These are phyloP conservation scores for Ophiostoma triangulosporum DNA, from an alignment of 2,329 filamentous ascomycete genomes.

Conservation along the genomic window DNA sequence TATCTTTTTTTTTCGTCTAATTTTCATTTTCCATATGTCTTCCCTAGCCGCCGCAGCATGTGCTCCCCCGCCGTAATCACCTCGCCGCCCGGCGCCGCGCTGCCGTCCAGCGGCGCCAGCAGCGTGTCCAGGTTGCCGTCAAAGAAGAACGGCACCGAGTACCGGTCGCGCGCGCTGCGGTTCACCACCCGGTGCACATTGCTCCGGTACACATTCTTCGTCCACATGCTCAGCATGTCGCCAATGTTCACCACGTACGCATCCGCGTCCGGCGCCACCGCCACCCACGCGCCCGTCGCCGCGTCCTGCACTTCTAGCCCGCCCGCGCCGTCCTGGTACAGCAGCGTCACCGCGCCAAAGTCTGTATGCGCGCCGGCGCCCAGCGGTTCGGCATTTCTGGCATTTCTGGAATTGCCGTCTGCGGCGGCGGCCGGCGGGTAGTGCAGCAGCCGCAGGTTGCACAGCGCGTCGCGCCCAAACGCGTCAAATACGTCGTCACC, in stretches of 20 bases:
- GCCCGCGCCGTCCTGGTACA: slow-evolving; percentile 36
- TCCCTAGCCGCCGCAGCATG: slow-evolving; percentile 21
- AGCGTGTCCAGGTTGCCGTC: slow-evolving; percentile 35
- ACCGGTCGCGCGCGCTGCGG: slow-evolving; percentile 32
- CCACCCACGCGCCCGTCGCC: slow-evolving; percentile 28
- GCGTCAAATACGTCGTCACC: slow-evolving; percentile 28
- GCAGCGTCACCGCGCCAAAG: slow-evolving; percentile 40
- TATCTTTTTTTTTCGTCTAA: not conserved
- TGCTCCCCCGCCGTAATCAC: slow-evolving; percentile 21
- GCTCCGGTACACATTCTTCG: slow-evolving; percentile 37
- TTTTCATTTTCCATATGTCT: slow-evolving; percentile 14
- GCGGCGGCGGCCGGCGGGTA: slow-evolving; percentile 31
- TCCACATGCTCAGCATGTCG: slow-evolving; percentile 36
- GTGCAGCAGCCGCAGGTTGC: slow-evolving; percentile 32
- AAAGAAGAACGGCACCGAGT: slow-evolving; percentile 44
- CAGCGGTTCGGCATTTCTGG: slow-evolving; percentile 22
- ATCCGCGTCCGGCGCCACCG: slow-evolving; percentile 28
- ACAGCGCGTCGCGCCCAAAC: slow-evolving; percentile 28
- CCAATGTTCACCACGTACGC: slow-evolving; percentile 27
- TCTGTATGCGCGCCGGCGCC: slow-evolving; percentile 38
- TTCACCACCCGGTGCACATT: slow-evolving; percentile 44
- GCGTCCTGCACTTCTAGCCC: slow-evolving; percentile 38
- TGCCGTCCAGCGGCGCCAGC: slow-evolving; percentile 21
- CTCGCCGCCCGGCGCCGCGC: slow-evolving; percentile 14
- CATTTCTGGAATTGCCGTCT: not conserved